Evolutionary conservation across 371 early-diverging fungal species (phyloP).

Genomic region (Mortierella sp.): DNA sequence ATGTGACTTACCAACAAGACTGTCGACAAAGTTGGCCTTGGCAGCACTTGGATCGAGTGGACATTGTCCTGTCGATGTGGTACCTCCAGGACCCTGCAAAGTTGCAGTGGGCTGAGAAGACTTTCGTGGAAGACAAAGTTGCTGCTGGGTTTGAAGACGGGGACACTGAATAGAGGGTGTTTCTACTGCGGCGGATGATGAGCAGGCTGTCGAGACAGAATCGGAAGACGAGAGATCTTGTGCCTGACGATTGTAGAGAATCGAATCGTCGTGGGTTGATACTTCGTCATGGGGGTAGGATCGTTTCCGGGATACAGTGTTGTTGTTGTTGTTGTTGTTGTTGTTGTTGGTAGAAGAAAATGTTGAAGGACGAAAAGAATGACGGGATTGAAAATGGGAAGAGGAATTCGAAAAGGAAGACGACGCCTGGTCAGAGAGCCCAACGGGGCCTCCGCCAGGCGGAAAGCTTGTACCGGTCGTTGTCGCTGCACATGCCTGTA

Average conservation of each 20-base stretch:
- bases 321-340: constrained; percentile 17
- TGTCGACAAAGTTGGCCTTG: constrained; percentile 58
- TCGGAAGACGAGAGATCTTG: not conserved
- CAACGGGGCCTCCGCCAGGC: constrained; percentile 42
- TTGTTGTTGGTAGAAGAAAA: constrained; percentile 5
- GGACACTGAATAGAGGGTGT: constrained; percentile 25
- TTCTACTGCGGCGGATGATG: not conserved
- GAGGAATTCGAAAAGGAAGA: constrained; percentile 22
- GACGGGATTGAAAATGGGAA: constrained; percentile 4
- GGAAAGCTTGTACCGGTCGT: constrained; percentile 40
- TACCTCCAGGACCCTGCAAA: constrained; percentile 5
- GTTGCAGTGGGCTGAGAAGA: constrained; percentile 20
- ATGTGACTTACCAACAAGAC: constrained; percentile 57
- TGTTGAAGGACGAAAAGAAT: constrained; percentile 13
- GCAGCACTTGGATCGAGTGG: constrained; percentile 29
- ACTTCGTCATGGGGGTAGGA: constrained; percentile 19
- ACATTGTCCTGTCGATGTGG: not conserved
- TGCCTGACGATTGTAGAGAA: not conserved
- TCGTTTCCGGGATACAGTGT: constrained; percentile 23
- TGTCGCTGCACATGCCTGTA: constrained; percentile 47
- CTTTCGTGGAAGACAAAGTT: constrained; percentile 37
- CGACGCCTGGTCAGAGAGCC: constrained; percentile 27
- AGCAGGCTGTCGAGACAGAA: not conserved
- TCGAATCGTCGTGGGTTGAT: constrained; percentile 1
- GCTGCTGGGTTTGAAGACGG: constrained; percentile 40